phyloP scores from a whole-genome alignment of 257 asterid species.

The Perilla frutescens region DNA sequence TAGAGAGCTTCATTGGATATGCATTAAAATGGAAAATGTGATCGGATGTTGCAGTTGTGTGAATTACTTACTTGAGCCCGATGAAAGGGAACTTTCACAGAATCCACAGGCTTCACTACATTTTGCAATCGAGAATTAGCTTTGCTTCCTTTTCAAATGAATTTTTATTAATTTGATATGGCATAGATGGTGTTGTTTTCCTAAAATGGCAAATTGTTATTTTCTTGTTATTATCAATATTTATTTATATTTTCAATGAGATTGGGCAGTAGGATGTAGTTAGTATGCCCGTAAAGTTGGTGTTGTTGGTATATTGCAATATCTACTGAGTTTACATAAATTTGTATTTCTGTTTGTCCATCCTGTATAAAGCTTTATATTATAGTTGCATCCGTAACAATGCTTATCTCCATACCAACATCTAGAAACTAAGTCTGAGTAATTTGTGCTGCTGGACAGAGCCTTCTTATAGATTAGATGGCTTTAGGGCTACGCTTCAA shows the following conservation, averaged over 20 bases:
- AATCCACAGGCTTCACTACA: background rate
- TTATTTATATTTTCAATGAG: background rate
- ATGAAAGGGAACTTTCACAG: background rate
- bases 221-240: background rate
- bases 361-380: background rate
- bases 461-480: slow-evolving; percentile 7
- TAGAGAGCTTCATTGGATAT: background rate
- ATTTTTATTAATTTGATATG: background rate
- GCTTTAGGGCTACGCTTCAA: slow-evolving; percentile 2
- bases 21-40: background rate
- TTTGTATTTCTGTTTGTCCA: background rate
- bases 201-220: background rate
- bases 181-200: background rate
- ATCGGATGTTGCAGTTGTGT: background rate
- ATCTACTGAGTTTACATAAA: background rate
- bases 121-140: background rate
- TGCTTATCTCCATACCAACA: background rate
- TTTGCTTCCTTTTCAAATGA: background rate
- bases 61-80: background rate
- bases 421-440: background rate
- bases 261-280: slow-evolving; percentile 2
- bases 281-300: background rate
- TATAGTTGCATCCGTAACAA: background rate
- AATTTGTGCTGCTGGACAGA: background rate
- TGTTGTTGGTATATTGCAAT: slow-evolving; percentile 3